A percentile compares a stretch with the other conserved stretches of the same genome.
Evolutionary conservation across 371 early-diverging fungal species (phyloP).

Genomic region (Mucor velutinosus): DNA sequence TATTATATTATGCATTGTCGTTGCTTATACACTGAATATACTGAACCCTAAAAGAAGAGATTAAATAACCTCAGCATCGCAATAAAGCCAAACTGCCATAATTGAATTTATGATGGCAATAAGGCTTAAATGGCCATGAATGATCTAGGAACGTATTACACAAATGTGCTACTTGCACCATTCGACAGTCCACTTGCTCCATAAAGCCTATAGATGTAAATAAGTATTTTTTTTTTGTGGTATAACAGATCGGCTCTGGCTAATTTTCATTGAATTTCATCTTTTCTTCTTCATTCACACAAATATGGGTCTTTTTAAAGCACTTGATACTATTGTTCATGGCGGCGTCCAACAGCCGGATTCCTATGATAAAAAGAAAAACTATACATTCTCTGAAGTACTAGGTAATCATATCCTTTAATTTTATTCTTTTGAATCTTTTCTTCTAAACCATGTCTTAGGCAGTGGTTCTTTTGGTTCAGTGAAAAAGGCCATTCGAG

Average conservation of each 20-base stretch:
- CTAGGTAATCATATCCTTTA: slow-evolving; percentile 49
- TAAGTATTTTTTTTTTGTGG: not conserved
- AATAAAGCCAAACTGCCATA: no score
- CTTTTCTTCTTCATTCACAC: not conserved
- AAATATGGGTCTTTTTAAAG: slow-evolving; percentile 33
- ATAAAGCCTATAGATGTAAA: not conserved
- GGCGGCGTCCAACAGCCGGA: slow-evolving; percentile 61
- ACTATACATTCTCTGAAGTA: slow-evolving; percentile 61
- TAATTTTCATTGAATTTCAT: not conserved
- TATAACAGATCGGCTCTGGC: not conserved
- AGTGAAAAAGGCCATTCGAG: slow-evolving; percentile 66
- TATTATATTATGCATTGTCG: no score
- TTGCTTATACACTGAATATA: no score
- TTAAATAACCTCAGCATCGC: no score
- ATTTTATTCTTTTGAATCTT: not conserved
- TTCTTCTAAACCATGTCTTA: not conserved
- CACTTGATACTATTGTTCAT: slow-evolving; percentile 47
- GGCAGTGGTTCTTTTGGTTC: slow-evolving; percentile 78
- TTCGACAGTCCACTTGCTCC: no score
- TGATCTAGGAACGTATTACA: no score
- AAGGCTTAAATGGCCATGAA: no score
- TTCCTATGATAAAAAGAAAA: slow-evolving; percentile 70
- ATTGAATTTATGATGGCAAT: no score
- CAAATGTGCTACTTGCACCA: no score
- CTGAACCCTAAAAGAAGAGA: no score